Evolutionary conservation across 1,284 basidiomycete genomes (phyloP).

Genomic region (Pisolithus thermaeus): DNA sequence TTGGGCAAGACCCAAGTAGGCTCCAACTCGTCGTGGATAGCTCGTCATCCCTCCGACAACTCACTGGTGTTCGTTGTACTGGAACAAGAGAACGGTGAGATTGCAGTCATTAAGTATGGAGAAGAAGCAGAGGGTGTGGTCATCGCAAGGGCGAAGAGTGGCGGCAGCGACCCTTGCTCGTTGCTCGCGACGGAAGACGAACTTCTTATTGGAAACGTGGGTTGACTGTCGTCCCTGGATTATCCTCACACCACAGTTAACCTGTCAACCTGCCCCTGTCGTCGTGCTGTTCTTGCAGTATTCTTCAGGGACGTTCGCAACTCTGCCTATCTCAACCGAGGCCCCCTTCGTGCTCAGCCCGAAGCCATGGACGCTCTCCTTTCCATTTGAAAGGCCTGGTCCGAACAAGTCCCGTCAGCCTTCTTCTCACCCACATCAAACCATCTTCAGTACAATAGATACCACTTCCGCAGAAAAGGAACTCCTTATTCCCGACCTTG

Average conservation of each 20-base stretch:
- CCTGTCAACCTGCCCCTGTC: not conserved
- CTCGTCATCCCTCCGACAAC: slow-evolving; percentile 47
- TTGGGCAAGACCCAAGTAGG: slow-evolving; percentile 47
- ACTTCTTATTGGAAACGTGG: slow-evolving; percentile 61
- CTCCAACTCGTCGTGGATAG: slow-evolving; percentile 65
- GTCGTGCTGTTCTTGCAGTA: slow-evolving; percentile 39
- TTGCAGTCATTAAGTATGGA: slow-evolving; percentile 50
- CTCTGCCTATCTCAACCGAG: slow-evolving; percentile 43
- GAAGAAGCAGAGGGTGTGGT: slow-evolving; percentile 30
- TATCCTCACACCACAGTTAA: not conserved
- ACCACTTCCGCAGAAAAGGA: slow-evolving; percentile 35
- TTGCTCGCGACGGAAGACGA: slow-evolving; percentile 45
- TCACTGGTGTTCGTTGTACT: slow-evolving; percentile 49
- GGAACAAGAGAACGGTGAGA: slow-evolving; percentile 56
- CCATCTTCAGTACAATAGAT: slow-evolving; percentile 34
- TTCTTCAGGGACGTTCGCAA: slow-evolving; percentile 47
- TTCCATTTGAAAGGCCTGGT: slow-evolving; percentile 48
- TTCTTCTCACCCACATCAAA: slow-evolving; percentile 65
- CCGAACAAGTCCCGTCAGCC: slow-evolving; percentile 59
- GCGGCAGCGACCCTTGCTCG: slow-evolving; percentile 52
- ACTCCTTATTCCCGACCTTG: slow-evolving; percentile 66
- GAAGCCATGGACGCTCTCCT: slow-evolving; percentile 22
- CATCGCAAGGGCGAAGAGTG: slow-evolving; percentile 11
- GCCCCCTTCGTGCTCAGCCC: slow-evolving; percentile 38
- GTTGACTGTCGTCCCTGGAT: slow-evolving; percentile 20